Evolutionary conservation across 371 early-diverging fungal species (phyloP), one percentile per base, ranked within the genome.

Genomic region (Mortierella sp.): DNA sequence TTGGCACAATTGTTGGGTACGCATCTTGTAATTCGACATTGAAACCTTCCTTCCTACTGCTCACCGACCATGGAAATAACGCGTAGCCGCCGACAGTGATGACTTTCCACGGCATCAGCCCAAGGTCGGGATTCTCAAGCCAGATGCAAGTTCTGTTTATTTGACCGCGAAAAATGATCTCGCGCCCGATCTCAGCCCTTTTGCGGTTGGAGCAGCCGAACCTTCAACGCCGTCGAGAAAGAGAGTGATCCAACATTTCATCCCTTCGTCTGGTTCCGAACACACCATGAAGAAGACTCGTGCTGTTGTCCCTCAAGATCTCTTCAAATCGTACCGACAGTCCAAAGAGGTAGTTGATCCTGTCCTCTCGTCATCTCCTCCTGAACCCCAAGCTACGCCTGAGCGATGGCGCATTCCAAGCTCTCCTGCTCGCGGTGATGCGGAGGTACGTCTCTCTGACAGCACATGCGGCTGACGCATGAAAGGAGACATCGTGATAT

Each of bases 61-160:
- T 34, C 73, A 73, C n/a, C 57, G 14, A 43, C 14, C 43, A 40
- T 26, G 37, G 40, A n/a, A 37, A 73, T 53, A n/a, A 73, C 54
- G 26, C 31, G 53, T 74, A 83, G 83, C 83, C 19, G 51, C 34
- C 28, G 75, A 83, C 21, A 64, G 61, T 5, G 74, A 71, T 31
- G 57, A 26, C 13, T 85, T 85, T 69, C 81, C 79, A 5, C 72
- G 51, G 28, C 73, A 77, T 31, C 71, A 64, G 51, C 81, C 85
- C 53, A 85, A 85, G 67, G n/a, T 43, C 10, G 77, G 75, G 19
- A 72, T 81, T 46, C 34, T 59, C 21, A 81, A 76, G 44, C 76
- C 81, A 8, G 85, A 81, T 57, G 76, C 79, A 14, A 57, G 46
- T 24, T 31, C 73, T 24, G 85, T 78, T 5, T 84, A 80, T 54